Percentiles rank a stretch among this genome's conserved stretches.
Conservation (phyloP, 1,284 basidiomycete species). For the Chalciporus sp. region DNA sequence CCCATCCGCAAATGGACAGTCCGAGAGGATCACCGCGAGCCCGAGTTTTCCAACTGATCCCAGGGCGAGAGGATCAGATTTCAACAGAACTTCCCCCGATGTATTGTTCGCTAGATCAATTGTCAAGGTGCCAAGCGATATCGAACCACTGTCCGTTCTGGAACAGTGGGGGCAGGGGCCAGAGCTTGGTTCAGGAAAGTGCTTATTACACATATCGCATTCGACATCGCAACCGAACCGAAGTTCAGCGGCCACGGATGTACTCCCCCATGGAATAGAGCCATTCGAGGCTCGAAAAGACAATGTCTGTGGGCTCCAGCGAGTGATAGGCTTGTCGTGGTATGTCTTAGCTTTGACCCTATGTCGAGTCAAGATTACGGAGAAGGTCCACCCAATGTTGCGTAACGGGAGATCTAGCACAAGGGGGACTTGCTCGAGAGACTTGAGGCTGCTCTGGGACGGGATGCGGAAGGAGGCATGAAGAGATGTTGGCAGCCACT, state of each 20-base stretch:
- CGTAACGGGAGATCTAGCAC: background rate
- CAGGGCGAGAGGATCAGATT: background rate
- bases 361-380: slow-evolving; percentile 10
- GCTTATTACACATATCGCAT: background rate
- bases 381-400: slow-evolving; percentile 21
- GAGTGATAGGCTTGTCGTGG: background rate
- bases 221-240: background rate
- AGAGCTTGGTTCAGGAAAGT: too few relatives aligned
- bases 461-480: background rate
- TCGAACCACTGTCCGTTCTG: background rate
- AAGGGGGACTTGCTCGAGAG: background rate
- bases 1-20: slow-evolving; percentile 18
- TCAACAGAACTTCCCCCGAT: background rate
- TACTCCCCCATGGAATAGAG: slow-evolving; percentile 12
- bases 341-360: too few relatives aligned
- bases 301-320: slow-evolving; percentile 12
- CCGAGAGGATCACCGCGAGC: slow-evolving; percentile 20
- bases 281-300: slow-evolving; percentile 10
- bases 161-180: too few relatives aligned
- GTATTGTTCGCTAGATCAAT: slow-evolving; percentile 6
- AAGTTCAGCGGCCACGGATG: slow-evolving; percentile 19
- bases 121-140: slow-evolving; percentile 9
- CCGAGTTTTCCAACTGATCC: background rate
- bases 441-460: background rate
- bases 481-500: slow-evolving; percentile 14